Evolutionary conservation across 139 green algal species (phyloP).

Genomic region (Zygnema cylindricum): DNA sequence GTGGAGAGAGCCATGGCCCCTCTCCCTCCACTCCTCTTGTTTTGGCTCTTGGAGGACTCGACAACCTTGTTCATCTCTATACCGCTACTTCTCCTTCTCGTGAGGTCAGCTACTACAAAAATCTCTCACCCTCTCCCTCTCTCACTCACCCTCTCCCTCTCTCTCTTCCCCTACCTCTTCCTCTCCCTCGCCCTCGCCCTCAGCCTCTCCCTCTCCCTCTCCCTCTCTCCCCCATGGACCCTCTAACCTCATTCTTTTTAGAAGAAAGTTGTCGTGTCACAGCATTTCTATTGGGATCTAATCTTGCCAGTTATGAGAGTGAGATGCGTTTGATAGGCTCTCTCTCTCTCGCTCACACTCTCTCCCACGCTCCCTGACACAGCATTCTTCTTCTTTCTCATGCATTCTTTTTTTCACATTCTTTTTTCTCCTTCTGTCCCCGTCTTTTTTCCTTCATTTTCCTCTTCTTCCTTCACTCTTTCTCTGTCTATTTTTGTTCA

Average conservation of each 20-base stretch:
- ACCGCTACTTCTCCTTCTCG: not conserved
- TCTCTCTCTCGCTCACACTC: too few species aligned
- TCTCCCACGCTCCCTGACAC: too few species aligned
- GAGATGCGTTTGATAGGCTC: too few species aligned
- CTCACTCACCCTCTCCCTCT: not conserved
- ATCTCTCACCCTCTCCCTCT: too few species aligned
- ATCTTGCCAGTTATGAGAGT: not conserved
- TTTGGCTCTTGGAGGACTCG: slow-evolving; percentile 34
- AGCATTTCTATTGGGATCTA: not conserved
- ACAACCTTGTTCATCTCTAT: slow-evolving; percentile 44
- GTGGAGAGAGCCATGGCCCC: not conserved
- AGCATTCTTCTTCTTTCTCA: too few species aligned
- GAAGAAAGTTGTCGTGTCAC: too few species aligned
- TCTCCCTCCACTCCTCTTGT: not conserved
- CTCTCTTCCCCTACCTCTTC: too few species aligned
- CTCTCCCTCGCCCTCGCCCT: too few species aligned
- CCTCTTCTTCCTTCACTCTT: not conserved
- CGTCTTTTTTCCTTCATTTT: slow-evolving; percentile 14
- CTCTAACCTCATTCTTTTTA: too few species aligned
- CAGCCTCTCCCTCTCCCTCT: not conserved
- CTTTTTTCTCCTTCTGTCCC: slow-evolving; percentile 1
- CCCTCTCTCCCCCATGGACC: not conserved
- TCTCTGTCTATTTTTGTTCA: slow-evolving; percentile 19
- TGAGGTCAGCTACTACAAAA: not conserved
- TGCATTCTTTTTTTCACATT: not conserved